Percentiles rank a stretch among this genome's conserved stretches.
These are phyloP conservation scores for Schizochytrium sp. DNA, from an alignment of 108 stramenopile species.

Conservation along the genomic window DNA sequence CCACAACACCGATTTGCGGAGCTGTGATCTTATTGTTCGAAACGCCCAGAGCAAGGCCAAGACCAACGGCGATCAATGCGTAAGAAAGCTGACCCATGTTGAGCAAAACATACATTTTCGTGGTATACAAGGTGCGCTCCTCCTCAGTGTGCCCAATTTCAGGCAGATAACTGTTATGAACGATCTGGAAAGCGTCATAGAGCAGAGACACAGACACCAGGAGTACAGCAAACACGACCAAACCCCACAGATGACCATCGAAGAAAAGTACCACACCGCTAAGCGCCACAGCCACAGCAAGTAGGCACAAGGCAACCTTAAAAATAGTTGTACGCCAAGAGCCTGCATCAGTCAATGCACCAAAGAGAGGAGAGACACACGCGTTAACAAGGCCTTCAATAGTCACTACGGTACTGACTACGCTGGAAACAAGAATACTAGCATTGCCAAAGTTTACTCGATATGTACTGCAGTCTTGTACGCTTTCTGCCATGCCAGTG, in stretches of 20 bases:
- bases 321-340: neutral
- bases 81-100: constrained; percentile 9
- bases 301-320: neutral
- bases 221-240: neutral
- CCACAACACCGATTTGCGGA: neutral
- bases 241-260: neutral
- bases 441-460: neutral
- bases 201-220: neutral
- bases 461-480: constrained; percentile 10
- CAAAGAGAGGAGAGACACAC: constrained; percentile 21
- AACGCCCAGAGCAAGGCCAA: neutral
- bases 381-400: constrained; percentile 52
- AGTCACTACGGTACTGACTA: constrained; percentile 10
- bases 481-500: constrained; percentile 18
- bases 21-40: neutral
- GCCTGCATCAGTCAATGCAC: constrained; percentile 25
- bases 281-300: neutral
- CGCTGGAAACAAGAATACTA: constrained; percentile 14
- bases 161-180: constrained; percentile 41
- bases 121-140: constrained; percentile 17
- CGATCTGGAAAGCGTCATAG: constrained; percentile 32
- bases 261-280: constrained; percentile 33
- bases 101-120: constrained; percentile 28
- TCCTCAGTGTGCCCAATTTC: constrained; percentile 49
- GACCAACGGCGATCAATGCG: neutral